Percentiles rank a stretch among this genome's conserved stretches.
phyloP scores from a whole-genome alignment of 148 eudicot species.

The Rhododendron ovatum region DNA sequence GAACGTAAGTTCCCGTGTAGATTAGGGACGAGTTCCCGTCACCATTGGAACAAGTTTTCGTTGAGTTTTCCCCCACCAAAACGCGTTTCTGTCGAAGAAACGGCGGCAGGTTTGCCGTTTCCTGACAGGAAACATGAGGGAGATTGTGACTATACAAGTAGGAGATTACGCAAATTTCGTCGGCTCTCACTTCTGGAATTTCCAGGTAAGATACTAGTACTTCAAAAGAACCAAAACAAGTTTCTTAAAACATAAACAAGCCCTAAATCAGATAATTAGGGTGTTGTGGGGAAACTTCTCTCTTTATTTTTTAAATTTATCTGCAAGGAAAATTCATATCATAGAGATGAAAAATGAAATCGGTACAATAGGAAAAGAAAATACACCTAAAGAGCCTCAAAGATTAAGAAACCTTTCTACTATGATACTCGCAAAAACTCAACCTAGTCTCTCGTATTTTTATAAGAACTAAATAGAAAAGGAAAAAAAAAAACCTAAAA shows the following conservation, averaged over 20 bases:
- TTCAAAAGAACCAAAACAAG: not conserved
- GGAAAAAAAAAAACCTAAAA: too few species aligned
- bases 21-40: not conserved
- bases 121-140: conserved; percentile 48
- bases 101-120: not conserved
- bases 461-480: too few species aligned
- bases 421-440: too few species aligned
- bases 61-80: too few species aligned
- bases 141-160: conserved; percentile 71
- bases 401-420: too few species aligned
- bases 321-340: not conserved
- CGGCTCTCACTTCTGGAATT: conserved; percentile 96
- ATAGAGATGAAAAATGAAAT: not conserved
- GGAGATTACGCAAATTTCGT: conserved; percentile 81
- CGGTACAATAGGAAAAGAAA: not conserved
- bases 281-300: not conserved
- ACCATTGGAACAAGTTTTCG: not conserved
- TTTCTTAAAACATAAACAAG: not conserved
- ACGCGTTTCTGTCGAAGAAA: too few species aligned
- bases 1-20: not conserved
- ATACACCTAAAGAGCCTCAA: not conserved
- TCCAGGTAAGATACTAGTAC: conserved; percentile 49
- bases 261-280: not conserved
- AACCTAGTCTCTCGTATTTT: too few species aligned
- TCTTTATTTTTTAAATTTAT: not conserved